Evolutionary conservation across 1,139 yeast genomes (phyloP), one percentile per base, ranked within the genome.

Genomic region (Sugiyamaella paludigena): DNA sequence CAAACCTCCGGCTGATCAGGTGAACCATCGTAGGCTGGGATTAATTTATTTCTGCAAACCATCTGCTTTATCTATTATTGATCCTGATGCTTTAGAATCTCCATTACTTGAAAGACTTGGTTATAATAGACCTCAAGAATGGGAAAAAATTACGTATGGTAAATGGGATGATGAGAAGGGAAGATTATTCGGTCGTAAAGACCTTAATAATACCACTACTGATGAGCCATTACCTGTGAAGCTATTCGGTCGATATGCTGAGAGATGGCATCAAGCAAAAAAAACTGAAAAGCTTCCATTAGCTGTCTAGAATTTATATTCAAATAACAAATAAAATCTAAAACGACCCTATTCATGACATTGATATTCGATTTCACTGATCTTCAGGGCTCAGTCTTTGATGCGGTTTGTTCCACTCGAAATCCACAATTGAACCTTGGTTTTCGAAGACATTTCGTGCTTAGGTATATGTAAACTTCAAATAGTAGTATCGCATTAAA

Each of bases 1-100:
- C 16, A 69, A 71, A 30, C 79, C 80, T 2, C 80, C 79, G 1
- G 60, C 52, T 1, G 77, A 74, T 45, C 80, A 76, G 57, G 60
- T 60, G 28, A 49, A 55, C 2, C 72, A 60, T 55, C 65, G 68
- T 34, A 64, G 81, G 45, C 63, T 74, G 47, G 76, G 74, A 1
- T 55, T 76, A 6, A 77, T 77, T 35, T 75, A 76, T 53, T 77
- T 77, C 58, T 64, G 70, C 49, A 68, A 72, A 52, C 75, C 70
- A n/a, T 62, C 64, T 26, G 56, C 57, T 49, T 61, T 55, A 11
- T 62, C 70, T 5, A 56, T 60, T 11, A 55, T 75, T 31, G 78
- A 75, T 48, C 78, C 78, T 2, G 77, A 71, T 19, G 62, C 67
- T 6, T 54, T 75, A 28, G 58, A 65, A 16, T 72, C 76, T 4